Evolutionary conservation across 192 early-diverging fungal genomes (phyloP).

Genomic region (Coemansia javaensis): DNA sequence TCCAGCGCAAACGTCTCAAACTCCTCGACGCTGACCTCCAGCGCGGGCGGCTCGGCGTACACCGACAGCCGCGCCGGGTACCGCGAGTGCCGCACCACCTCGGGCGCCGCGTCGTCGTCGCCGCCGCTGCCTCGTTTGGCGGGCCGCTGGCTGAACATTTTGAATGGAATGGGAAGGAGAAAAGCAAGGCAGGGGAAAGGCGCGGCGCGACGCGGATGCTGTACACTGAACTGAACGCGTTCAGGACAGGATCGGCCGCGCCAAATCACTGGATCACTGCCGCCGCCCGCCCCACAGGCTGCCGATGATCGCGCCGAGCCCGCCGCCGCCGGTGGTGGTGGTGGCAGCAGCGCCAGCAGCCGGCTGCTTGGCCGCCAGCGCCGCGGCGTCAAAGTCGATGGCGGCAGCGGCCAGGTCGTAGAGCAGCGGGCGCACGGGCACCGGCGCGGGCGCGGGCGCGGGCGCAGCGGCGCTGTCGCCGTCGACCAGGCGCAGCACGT

Average conservation of each 20-base stretch:
- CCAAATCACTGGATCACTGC: no score
- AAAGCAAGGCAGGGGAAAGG: background rate
- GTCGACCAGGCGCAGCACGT: constrained; percentile 28
- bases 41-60: constrained; percentile 35
- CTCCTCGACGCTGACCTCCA: constrained; percentile 51
- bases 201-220: no score
- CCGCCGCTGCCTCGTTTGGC: constrained; percentile 19
- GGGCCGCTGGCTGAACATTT: constrained; percentile 42
- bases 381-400: constrained; percentile 37
- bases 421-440: constrained; percentile 43
- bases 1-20: constrained; percentile 52
- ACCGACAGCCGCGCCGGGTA: constrained; percentile 40
- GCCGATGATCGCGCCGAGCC: constrained; percentile 39
- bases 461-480: no score
- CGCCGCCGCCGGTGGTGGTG: constrained; percentile 25
- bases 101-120: constrained; percentile 22
- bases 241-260: no score
- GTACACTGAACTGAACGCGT: no score
- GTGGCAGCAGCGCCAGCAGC: no score
- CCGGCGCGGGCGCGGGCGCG: constrained; percentile 8
- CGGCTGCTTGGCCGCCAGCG: constrained; percentile 17
- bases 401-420: constrained; percentile 42
- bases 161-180: background rate
- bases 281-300: constrained; percentile 28
- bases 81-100: constrained; percentile 46